Evolutionary conservation across 164 flowering plant species (phyloP).

Genomic region (Magnolia sinica): DNA sequence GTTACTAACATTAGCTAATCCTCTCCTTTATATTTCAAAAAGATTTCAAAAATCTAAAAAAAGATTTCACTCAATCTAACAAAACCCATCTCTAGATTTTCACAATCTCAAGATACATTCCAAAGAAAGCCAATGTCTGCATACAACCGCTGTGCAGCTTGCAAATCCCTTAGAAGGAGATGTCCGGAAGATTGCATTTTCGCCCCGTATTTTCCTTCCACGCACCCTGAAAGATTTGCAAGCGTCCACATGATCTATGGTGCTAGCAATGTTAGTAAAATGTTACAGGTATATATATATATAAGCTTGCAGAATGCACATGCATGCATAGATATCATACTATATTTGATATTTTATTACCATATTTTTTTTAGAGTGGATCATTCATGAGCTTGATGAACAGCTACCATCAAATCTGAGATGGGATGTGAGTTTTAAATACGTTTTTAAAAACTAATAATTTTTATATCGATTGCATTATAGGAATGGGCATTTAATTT

Average conservation of each 20-base stretch:
- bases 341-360: too few relatives aligned
- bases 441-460: too few relatives aligned
- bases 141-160: conserved; percentile 27
- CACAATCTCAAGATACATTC: conserved; percentile 4
- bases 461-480: too few relatives aligned
- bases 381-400: too few relatives aligned
- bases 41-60: neutral
- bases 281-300: conserved; percentile 25
- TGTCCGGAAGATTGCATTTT: conserved; percentile 26
- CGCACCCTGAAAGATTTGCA: conserved; percentile 25
- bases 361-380: too few relatives aligned
- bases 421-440: too few relatives aligned
- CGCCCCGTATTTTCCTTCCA: conserved; percentile 29
- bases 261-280: conserved; percentile 25
- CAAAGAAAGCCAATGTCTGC: conserved; percentile 19
- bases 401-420: too few relatives aligned
- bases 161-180: conserved; percentile 21
- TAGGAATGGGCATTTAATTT: too few relatives aligned
- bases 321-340: too few relatives aligned
- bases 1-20: neutral
- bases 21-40: neutral
- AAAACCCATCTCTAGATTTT: conserved; percentile 2
- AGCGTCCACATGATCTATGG: conserved; percentile 29
- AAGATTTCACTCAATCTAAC: neutral
- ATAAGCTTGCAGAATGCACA: too few relatives aligned